Conservation (phyloP, 257 asterid genomes). For the Agastache rugosa region DNA sequence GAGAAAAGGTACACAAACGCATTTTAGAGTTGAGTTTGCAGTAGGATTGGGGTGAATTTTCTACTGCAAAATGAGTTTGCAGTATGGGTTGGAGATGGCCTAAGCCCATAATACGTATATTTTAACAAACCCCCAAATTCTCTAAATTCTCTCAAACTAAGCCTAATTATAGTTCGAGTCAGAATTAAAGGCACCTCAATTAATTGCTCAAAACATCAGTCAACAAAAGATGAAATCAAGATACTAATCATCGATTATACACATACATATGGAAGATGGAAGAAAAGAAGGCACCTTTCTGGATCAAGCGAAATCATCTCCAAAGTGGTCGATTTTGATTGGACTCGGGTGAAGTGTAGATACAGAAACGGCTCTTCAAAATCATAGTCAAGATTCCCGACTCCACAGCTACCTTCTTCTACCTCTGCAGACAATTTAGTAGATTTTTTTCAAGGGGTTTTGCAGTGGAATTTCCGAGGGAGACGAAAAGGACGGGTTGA, state of each 20-base stretch:
- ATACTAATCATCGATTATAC: neutral
- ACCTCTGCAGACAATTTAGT: neutral
- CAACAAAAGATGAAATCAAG: constrained; percentile 20
- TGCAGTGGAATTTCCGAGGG: neutral
- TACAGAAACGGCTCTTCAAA: constrained; percentile 3
- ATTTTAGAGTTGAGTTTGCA: too few relatives aligned
- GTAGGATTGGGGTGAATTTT: too few relatives aligned
- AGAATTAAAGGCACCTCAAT: constrained; percentile 18
- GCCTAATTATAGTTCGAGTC: neutral
- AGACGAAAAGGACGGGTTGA: constrained; percentile 19
- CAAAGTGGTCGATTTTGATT: constrained; percentile 19
- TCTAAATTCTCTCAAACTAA: neutral
- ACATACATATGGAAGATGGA: neutral
- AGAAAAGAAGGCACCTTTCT: constrained; percentile 33
- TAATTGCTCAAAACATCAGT: constrained; percentile 13
- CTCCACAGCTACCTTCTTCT: constrained; percentile 15
- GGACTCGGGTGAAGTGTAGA: constrained; percentile 10
- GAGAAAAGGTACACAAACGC: too few relatives aligned
- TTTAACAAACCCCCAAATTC: neutral
- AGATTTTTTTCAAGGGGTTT: neutral
- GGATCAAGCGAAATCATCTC: constrained; percentile 38
- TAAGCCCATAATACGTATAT: constrained; percentile 6
- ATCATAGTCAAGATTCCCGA: constrained; percentile 29
- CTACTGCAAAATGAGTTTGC: too few relatives aligned
- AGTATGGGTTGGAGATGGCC: too few relatives aligned